Base-by-base conservation (phyloP, 1,284 basidiomycete species). In the Caloboletus firmus region DNA sequence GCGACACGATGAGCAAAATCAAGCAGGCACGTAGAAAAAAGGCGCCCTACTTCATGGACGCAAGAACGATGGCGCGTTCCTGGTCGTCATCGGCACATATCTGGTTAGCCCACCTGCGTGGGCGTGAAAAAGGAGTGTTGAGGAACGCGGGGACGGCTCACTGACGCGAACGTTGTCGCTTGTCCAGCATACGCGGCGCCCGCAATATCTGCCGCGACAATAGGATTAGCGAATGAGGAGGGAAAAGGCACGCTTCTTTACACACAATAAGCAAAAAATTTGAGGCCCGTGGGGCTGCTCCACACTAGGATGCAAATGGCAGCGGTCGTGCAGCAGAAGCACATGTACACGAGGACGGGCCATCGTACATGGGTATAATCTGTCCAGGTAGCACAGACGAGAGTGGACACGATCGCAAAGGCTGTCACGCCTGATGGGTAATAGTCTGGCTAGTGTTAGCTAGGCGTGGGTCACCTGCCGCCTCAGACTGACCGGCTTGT, bases 231-330 rank as follows among this genome's bases (percentile, higher is more conserved):
- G 17, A 28, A 31, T 6, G 4, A 12, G 11, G 32, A 34, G 43
- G 9, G 26, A 28, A 28, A 40, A 15, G 40, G 28, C 4, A 10
- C 0, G 30, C 13, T 18, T 8, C 42, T 56, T 24, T 28, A 72
- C 80, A 46, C 51, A 83, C 83, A 87, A 62, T 84, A 87, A 7
- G 83, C 85, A 57, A 87, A 85, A 68, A 86, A 86, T 61, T 83
- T 85, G 34, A 83, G 74, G 5, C 78, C 79, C 0, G 68, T 79
- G 6, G 83, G 81, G 57, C 77, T 79, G 49, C 69, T 72, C 79
- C 80, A 83, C 4, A 81, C 76, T 44, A 86, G 71, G 49, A 87
- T 78, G 60, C 82, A 82, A 54, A 84, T 76, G 13, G 79, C 74
- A 18, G 84, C 77, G 43, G 78, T 66, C 45, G 82, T 79, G 52